phyloP scores from a whole-genome alignment of 75 land plant species.

The Adiantum capillusveneris region DNA sequence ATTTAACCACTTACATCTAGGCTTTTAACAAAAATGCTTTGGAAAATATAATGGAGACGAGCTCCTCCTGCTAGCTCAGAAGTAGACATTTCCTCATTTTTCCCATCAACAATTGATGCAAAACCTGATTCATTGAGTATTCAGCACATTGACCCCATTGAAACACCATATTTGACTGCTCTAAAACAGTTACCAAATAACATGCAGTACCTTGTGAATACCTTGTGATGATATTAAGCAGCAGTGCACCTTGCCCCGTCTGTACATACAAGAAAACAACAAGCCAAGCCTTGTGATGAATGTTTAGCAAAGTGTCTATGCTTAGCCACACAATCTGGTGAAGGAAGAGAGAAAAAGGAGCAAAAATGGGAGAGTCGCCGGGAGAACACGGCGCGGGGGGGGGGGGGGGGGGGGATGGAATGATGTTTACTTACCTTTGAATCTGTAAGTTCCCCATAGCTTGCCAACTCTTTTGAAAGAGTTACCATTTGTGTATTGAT shows the following conservation, averaged over 20 bases:
- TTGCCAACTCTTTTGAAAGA: slow-evolving; percentile 75
- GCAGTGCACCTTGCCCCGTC: slow-evolving; percentile 82
- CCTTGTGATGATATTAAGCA: slow-evolving; percentile 78
- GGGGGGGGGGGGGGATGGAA: too few species aligned
- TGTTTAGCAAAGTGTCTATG: too few species aligned
- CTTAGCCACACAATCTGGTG: too few species aligned
- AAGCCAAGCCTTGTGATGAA: too few species aligned
- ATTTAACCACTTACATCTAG: slow-evolving; percentile 54
- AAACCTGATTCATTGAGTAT: slow-evolving; percentile 73
- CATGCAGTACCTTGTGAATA: slow-evolving; percentile 58
- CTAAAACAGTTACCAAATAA: too few species aligned
- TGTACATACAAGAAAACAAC: slow-evolving; percentile 16
- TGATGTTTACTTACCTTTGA: slow-evolving; percentile 55
- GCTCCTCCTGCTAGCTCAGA: slow-evolving; percentile 94
- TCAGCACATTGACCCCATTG: too few species aligned
- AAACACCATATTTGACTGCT: too few species aligned
- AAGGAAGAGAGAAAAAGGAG: too few species aligned
- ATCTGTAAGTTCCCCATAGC: slow-evolving; percentile 79
- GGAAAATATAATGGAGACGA: slow-evolving; percentile 89
- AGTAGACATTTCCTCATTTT: slow-evolving; percentile 89
- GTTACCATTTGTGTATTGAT: slow-evolving; percentile 64
- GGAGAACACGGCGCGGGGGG: too few species aligned
- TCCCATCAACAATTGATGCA: slow-evolving; percentile 82
- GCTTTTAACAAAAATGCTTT: slow-evolving; percentile 81
- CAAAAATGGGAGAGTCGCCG: background rate